phyloP scores from a whole-genome alignment of 78 protist species.

The Chrysochromulina parva region DNA sequence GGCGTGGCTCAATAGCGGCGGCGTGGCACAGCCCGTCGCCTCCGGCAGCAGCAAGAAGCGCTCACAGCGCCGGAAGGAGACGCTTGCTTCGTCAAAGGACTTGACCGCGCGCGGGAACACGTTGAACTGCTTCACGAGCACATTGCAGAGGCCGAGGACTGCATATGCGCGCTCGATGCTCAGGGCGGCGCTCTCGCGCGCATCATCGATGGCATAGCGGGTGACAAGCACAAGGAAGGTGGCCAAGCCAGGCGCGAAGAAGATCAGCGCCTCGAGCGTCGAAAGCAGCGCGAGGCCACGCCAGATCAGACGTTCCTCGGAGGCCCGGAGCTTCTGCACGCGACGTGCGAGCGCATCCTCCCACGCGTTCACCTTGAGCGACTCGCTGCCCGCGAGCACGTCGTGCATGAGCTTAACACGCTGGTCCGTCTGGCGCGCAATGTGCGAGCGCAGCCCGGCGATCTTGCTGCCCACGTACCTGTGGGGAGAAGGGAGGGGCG shows the following conservation, averaged over 20 bases:
- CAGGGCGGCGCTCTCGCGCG: not conserved
- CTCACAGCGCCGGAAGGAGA: not conserved
- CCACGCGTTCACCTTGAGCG: slow-evolving; percentile 64
- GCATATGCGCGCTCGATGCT: not conserved
- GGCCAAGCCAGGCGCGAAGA: slow-evolving; percentile 28
- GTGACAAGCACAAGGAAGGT: not conserved
- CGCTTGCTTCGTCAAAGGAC: not conserved
- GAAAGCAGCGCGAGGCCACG: not conserved
- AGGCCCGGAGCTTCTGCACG: slow-evolving; percentile 13
- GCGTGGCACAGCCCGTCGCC: not conserved
- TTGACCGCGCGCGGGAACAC: slow-evolving; percentile 11
- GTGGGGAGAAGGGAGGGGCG: too few species aligned
- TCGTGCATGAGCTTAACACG: slow-evolving; percentile 47
- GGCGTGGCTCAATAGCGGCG: not conserved
- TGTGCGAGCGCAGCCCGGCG: not conserved
- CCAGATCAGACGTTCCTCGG: not conserved
- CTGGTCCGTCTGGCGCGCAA: not conserved
- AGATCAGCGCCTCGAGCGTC: not conserved
- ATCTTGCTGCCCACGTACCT: not conserved
- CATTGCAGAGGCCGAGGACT: not conserved
- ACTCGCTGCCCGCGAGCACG: slow-evolving; percentile 42
- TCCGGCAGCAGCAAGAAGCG: not conserved
- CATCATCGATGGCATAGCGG: not conserved
- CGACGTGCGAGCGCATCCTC: slow-evolving; percentile 7
- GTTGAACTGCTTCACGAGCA: not conserved